Evolutionary conservation across 225 moss, liverwort and hornwort genomes (phyloP), one percentile per base, ranked within the genome.

Genomic region (Rhytidiadelphus loreus): DNA sequence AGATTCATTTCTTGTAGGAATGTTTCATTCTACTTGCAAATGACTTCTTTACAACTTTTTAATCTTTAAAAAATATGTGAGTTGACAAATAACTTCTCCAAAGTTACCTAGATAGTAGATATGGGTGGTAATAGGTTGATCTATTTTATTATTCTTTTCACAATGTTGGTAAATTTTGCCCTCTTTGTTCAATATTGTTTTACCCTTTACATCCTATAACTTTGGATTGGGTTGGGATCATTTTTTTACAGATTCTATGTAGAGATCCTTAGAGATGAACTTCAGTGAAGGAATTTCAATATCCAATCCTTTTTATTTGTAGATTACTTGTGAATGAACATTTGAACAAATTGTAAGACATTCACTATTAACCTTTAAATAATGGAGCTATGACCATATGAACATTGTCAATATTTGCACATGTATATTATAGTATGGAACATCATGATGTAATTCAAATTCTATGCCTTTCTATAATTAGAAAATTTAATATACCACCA

Each of bases 391-490:
- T 22, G 22, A 66, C 66, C 12, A 22, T n/a, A 1, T 37, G 3
- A 66, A n/a, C 12, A 37, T 21, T 1, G 4, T n/a, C 37, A 66
- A 37, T 66, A 66, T 66, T 48, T 12, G 44, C 28, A 29, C 3
- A 26, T 71, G 16, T 43, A 41, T 43, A 71, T 43, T 16, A 2
- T 43, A 28, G 5, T 3, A 0, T 44, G 5, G 43, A 28, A 41
- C 24, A 43, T 71, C 5, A 8, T 23, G 8, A 8, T 24, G 23
- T 39, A n/a, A 13, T 69, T 12, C 39, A 23, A n/a, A 68, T 39
- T n/a, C 1, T 2, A 0, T 23, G 1, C 24, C 39, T 39, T 23
- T 24, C 1, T 12, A 39, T 13, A 23, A 69, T 22, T n/a, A n/a
- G 5, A n/a, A n/a, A 68, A 13, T 23, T 4, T 68, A 23, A 1